phyloP scores from a whole-genome alignment of 1,139 yeast genomes.

The Suhomyces yuchorum region DNA sequence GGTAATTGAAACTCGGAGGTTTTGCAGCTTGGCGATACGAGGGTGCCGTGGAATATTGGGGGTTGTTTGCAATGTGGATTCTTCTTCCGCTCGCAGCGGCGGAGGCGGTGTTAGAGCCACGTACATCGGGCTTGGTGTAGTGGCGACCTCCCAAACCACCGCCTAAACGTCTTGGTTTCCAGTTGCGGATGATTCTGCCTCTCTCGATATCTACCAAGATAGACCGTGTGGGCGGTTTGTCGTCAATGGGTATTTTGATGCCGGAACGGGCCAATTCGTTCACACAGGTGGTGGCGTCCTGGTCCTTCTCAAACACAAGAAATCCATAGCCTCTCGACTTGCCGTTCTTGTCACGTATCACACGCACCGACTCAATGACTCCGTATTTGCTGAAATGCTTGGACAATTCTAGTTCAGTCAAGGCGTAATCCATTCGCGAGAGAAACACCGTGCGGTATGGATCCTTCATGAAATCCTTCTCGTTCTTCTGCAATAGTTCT shows the following conservation, averaged over 20 bases:
- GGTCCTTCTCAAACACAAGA: constrained; percentile 63
- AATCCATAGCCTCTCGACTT: constrained; percentile 85
- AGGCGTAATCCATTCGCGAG: constrained; percentile 64
- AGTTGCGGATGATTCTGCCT: constrained; percentile 70
- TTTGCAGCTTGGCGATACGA: constrained; percentile 7
- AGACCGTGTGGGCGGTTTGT: constrained; percentile 21
- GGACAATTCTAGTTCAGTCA: constrained; percentile 71
- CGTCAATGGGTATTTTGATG: constrained; percentile 27
- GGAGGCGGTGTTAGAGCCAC: constrained; percentile 48
- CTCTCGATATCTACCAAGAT: constrained; percentile 82
- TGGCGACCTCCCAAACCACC: constrained; percentile 69
- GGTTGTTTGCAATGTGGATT: constrained; percentile 24
- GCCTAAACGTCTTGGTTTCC: constrained; percentile 77
- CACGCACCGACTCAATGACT: constrained; percentile 63
- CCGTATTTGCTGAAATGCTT: constrained; percentile 68
- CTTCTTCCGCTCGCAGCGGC: constrained; percentile 54
- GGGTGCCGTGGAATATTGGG: constrained; percentile 7
- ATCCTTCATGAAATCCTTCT: constrained; percentile 63
- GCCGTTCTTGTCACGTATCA: constrained; percentile 61
- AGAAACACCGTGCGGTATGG: constrained; percentile 81
- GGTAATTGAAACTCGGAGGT: neutral
- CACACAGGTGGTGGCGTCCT: constrained; percentile 61
- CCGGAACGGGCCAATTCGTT: constrained; percentile 59
- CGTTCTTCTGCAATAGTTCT: constrained; percentile 55
- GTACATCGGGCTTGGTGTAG: constrained; percentile 42